Percentiles rank a stretch among this genome's conserved stretches.
These are phyloP conservation scores for Xanthoceras sorbifolium DNA, from an alignment of 345 rosid genomes.

Conservation along the genomic window DNA sequence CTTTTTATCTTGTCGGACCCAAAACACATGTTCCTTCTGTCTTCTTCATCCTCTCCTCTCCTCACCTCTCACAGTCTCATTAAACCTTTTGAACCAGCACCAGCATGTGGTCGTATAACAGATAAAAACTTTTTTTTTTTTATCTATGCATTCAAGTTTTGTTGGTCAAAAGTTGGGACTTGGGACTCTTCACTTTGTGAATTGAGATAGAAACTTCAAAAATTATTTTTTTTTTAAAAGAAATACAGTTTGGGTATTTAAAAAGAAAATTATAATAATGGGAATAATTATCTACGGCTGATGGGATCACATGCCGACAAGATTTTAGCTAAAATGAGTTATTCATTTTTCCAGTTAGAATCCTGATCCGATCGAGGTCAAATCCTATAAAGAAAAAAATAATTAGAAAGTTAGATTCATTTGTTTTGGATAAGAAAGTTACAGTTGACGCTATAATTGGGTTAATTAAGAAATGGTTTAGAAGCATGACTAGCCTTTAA, in stretches of 20 bases:
- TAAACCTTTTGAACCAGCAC: too few relatives aligned
- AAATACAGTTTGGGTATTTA: too few relatives aligned
- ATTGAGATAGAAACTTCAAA: too few relatives aligned
- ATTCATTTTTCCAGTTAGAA: too few relatives aligned
- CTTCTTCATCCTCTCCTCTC: not conserved
- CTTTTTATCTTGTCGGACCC: conserved; percentile 37
- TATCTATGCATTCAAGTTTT: not conserved
- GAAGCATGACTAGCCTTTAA: not conserved
- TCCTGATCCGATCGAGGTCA: not conserved
- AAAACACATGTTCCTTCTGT: conserved; percentile 2
- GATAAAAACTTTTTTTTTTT: too few relatives aligned
- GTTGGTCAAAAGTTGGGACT: conserved; percentile 1
- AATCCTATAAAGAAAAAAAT: not conserved
- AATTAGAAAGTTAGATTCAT: not conserved
- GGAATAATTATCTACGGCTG: too few relatives aligned
- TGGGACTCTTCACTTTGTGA: too few relatives aligned
- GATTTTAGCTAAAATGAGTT: too few relatives aligned
- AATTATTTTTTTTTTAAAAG: too few relatives aligned
- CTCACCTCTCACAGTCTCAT: not conserved
- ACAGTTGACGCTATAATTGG: not conserved
- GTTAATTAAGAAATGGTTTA: not conserved
- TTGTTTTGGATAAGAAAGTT: conserved; percentile 21
- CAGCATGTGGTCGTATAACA: not conserved
- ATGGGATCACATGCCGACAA: too few relatives aligned
- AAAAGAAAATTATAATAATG: too few relatives aligned